phyloP scores from a whole-genome alignment of 129 eudicot species.

The Flaveria linearis region DNA sequence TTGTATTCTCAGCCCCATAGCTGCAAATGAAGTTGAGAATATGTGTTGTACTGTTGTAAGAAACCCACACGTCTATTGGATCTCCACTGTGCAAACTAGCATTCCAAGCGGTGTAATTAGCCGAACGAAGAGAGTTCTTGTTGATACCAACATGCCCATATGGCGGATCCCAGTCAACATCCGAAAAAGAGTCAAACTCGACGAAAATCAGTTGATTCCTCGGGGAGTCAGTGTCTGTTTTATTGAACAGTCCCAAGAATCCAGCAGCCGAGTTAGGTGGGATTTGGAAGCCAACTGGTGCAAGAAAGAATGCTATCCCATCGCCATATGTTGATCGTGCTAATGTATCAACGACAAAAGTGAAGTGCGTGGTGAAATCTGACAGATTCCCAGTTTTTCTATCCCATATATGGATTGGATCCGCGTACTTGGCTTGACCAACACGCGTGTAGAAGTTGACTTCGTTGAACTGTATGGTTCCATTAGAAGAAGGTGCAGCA shows the following conservation, averaged over 20 bases:
- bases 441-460: constrained; percentile 11
- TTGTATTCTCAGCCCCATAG: constrained; percentile 5
- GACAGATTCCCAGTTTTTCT: constrained; percentile 1
- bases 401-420: constrained; percentile 35
- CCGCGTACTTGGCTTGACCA: constrained; percentile 21
- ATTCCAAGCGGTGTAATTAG: constrained; percentile 25
- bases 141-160: constrained; percentile 26
- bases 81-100: constrained; percentile 27
- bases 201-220: neutral
- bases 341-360: constrained; percentile 21
- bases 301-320: constrained; percentile 32
- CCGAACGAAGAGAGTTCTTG: constrained; percentile 8
- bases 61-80: constrained; percentile 16
- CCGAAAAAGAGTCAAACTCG: constrained; percentile 21
- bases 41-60: constrained; percentile 21
- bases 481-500: constrained; percentile 6
- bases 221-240: neutral
- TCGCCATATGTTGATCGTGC: neutral
- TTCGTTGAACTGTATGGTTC: constrained; percentile 12
- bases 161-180: constrained; percentile 23
- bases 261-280: constrained; percentile 27
- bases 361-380: constrained; percentile 30
- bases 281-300: constrained; percentile 30
- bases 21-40: constrained; percentile 15
- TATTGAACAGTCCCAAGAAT: constrained; percentile 19